Percentiles rank a stretch among this genome's conserved stretches.
phyloP scores from a whole-genome alignment of 208 protist species.

The Acanthamoeba healyi region DNA sequence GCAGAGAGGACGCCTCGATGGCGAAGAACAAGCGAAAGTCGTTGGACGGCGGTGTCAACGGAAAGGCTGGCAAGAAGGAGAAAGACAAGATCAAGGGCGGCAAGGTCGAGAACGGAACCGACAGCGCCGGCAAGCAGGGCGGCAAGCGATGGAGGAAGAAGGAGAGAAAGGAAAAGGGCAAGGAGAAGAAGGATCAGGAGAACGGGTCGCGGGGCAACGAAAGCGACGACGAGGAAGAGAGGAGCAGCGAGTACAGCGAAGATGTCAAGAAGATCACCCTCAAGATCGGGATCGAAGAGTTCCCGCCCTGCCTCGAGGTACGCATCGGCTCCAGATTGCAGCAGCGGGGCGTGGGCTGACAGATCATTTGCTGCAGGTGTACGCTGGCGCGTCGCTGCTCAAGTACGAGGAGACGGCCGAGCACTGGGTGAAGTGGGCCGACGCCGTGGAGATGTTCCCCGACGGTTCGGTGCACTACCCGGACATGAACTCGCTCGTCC shows the following conservation, averaged over 20 bases:
- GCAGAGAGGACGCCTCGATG: not conserved
- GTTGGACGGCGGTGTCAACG: not conserved
- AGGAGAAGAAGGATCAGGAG: conserved; percentile 14
- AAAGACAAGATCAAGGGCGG: conserved; percentile 19
- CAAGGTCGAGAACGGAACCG: not conserved
- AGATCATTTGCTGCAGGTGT: not conserved
- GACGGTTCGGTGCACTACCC: conserved; percentile 44
- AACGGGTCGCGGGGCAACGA: not conserved
- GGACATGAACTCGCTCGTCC: conserved; percentile 22
- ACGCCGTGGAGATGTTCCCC: conserved; percentile 29
- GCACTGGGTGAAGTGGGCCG: conserved; percentile 2
- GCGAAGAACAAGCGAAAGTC: conserved; percentile 23
- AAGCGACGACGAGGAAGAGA: conserved; percentile 28
- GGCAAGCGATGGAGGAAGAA: conserved; percentile 26
- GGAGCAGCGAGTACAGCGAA: conserved; percentile 17
- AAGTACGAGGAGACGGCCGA: conserved; percentile 41
- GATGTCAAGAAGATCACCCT: not conserved
- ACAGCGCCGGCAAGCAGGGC: not conserved
- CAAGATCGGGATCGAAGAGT: not conserved
- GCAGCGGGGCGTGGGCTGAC: not conserved
- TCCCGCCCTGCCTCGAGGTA: not conserved
- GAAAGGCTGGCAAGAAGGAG: not conserved
- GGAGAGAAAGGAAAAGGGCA: not conserved
- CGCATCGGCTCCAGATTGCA: too few species aligned
- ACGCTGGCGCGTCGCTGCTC: conserved; percentile 29